Conservation (phyloP, 1,139 yeast species). For the Candida pseudoviswanathii region DNA sequence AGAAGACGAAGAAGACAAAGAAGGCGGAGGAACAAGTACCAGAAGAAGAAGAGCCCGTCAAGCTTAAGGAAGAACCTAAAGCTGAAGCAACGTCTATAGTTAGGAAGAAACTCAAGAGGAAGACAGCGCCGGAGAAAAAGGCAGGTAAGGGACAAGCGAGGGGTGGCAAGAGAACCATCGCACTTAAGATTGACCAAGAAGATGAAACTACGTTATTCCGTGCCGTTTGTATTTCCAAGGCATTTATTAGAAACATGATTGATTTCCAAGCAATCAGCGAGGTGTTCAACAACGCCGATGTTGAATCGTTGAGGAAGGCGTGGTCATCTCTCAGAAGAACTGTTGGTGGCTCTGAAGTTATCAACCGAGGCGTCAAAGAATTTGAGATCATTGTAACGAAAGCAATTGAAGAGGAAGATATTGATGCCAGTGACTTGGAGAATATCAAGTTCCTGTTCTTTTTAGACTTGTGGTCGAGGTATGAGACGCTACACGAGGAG, state of each 20-base stretch:
- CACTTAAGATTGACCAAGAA: slow-evolving; percentile 35
- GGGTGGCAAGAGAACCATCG: neutral
- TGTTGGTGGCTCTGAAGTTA: slow-evolving; percentile 55
- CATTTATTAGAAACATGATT: slow-evolving; percentile 50
- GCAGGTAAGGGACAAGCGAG: slow-evolving; percentile 5
- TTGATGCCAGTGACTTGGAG: slow-evolving; percentile 47
- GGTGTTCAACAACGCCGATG: slow-evolving; percentile 40
- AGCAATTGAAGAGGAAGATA: slow-evolving; percentile 52
- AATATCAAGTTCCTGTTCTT: slow-evolving; percentile 51
- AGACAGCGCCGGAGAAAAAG: slow-evolving; percentile 14
- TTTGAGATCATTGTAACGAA: slow-evolving; percentile 61
- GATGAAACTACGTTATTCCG: slow-evolving; percentile 56
- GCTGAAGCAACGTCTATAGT: slow-evolving; percentile 23
- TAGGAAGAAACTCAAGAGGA: slow-evolving; percentile 24
- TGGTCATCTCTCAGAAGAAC: slow-evolving; percentile 65
- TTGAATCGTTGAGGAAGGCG: slow-evolving; percentile 47
- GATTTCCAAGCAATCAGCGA: slow-evolving; percentile 61
- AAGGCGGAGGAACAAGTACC: slow-evolving; percentile 11
- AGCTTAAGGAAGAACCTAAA: neutral
- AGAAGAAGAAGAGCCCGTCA: slow-evolving; percentile 1
- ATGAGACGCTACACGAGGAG: slow-evolving; percentile 40
- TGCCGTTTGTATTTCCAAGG: slow-evolving; percentile 63
- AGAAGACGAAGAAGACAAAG: slow-evolving; percentile 13
- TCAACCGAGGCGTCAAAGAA: slow-evolving; percentile 53
- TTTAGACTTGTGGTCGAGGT: slow-evolving; percentile 58